phyloP scores from a whole-genome alignment of 805 yeast species.

The Suhomyces xylopsoci region DNA sequence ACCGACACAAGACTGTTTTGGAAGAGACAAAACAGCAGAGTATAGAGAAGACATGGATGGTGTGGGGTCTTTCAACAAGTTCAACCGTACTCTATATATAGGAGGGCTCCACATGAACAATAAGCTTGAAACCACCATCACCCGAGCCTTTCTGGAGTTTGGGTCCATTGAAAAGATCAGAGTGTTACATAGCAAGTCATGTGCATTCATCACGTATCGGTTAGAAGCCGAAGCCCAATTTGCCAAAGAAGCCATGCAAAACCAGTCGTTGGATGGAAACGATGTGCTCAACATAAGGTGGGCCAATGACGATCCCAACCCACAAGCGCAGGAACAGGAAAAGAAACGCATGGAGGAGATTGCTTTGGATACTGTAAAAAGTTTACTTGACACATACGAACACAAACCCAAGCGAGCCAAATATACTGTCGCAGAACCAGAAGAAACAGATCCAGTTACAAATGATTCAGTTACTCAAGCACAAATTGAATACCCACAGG shows the following conservation, averaged over 20 bases:
- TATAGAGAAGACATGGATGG: conserved; percentile 95
- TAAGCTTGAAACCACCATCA: conserved; percentile 32
- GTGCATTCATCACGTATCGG: conserved; percentile 75
- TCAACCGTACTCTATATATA: conserved; percentile 74
- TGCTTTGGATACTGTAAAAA: conserved; percentile 53
- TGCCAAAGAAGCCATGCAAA: conserved; percentile 92
- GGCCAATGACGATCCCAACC: conserved; percentile 90
- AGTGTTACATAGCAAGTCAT: conserved; percentile 56
- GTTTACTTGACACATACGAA: conserved; percentile 35
- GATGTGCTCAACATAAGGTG: conserved; percentile 74
- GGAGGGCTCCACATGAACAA: conserved; percentile 52
- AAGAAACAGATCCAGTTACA: conserved; percentile 3
- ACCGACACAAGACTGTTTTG: conserved; percentile 83
- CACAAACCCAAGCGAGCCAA: conserved; percentile 13
- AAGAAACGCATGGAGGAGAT: conserved; percentile 48
- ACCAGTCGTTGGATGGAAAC: conserved; percentile 58
- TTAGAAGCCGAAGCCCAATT: conserved; percentile 81
- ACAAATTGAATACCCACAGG: background rate
- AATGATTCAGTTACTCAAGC: background rate
- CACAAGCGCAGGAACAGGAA: conserved; percentile 52
- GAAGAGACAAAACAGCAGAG: conserved; percentile 78
- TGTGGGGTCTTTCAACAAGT: conserved; percentile 70
- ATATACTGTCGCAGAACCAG: conserved; percentile 20
- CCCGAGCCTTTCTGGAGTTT: conserved; percentile 60
- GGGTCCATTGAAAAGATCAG: conserved; percentile 72